phyloP scores from a whole-genome alignment of 345 rosid species.

The Eucalyptus camaldulensis region DNA sequence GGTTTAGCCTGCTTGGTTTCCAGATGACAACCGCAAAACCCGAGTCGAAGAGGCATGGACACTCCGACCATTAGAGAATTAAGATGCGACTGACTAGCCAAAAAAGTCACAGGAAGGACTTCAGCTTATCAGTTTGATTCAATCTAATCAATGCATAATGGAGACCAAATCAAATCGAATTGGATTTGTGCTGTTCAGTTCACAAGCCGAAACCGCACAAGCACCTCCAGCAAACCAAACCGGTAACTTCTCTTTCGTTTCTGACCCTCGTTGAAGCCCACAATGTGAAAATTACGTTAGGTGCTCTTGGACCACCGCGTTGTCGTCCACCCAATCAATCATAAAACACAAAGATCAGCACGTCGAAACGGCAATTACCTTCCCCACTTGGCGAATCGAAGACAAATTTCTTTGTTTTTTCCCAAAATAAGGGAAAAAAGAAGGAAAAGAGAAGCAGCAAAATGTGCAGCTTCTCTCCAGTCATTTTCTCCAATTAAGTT shows the following conservation, averaged over 20 bases:
- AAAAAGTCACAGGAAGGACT: not conserved
- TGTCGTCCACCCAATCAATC: not conserved
- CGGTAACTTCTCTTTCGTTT: not conserved
- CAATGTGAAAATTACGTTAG: not conserved
- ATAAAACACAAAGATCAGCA: not conserved
- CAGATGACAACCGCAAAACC: not conserved
- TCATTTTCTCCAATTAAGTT: not conserved
- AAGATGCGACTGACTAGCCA: not conserved
- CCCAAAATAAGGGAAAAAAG: not conserved
- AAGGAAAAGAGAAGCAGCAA: not conserved
- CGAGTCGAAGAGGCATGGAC: not conserved
- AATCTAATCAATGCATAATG: not conserved
- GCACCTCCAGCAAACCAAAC: not conserved
- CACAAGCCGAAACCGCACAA: not conserved
- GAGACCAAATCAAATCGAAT: not conserved
- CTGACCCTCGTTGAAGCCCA: not conserved
- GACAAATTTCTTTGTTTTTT: not conserved
- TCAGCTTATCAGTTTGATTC: not conserved
- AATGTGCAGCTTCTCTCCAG: not conserved
- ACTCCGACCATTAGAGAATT: not conserved
- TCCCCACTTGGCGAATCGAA: not conserved
- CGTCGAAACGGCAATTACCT: not conserved
- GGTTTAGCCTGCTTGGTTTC: not conserved
- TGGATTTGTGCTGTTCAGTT: not conserved
- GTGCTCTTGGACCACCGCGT: not conserved